Conservation (phyloP, 805 yeast genomes). For the Priceomyces haplophilus region DNA sequence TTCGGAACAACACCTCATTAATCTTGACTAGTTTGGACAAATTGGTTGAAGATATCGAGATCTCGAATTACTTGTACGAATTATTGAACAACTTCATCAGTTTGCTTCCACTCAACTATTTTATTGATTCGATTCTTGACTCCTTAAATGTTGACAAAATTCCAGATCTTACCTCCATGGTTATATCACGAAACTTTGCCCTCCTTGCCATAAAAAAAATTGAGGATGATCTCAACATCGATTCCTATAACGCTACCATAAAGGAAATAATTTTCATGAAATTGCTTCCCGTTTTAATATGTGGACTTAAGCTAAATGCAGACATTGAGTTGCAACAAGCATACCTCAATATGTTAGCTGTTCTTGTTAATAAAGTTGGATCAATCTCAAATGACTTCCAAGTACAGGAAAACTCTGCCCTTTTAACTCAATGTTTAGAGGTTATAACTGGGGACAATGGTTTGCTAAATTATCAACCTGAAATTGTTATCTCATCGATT, state of each 20-base stretch:
- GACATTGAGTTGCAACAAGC: constrained; percentile 61
- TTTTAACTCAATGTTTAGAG: constrained; percentile 48
- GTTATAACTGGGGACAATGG: constrained; percentile 51
- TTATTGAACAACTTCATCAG: constrained; percentile 62
- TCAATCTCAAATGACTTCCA: constrained; percentile 18
- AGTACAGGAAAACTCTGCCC: constrained; percentile 41
- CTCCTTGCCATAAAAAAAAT: constrained; percentile 64
- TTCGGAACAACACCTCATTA: constrained; percentile 33
- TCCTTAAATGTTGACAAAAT: constrained; percentile 31
- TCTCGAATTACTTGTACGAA: constrained; percentile 37
- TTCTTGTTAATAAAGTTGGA: constrained; percentile 63
- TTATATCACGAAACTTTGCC: constrained; percentile 60
- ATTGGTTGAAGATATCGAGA: constrained; percentile 19
- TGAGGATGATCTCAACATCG: constrained; percentile 57
- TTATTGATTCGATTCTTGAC: constrained; percentile 56
- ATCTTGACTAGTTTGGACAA: constrained; percentile 37
- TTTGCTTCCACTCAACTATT: constrained; percentile 71
- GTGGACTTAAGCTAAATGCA: constrained; percentile 30
- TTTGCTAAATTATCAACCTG: constrained; percentile 53
- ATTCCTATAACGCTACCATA: constrained; percentile 36
- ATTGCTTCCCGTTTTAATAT: constrained; percentile 50
- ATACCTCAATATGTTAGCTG: constrained; percentile 64
- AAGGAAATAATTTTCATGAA: constrained; percentile 51
- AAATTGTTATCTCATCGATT: constrained; percentile 68
- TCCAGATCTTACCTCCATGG: constrained; percentile 40